A percentile compares a stretch with the other conserved stretches of the same genome.
Conservation (phyloP, 331 rosid species). For the Quercus tomentella region DNA sequence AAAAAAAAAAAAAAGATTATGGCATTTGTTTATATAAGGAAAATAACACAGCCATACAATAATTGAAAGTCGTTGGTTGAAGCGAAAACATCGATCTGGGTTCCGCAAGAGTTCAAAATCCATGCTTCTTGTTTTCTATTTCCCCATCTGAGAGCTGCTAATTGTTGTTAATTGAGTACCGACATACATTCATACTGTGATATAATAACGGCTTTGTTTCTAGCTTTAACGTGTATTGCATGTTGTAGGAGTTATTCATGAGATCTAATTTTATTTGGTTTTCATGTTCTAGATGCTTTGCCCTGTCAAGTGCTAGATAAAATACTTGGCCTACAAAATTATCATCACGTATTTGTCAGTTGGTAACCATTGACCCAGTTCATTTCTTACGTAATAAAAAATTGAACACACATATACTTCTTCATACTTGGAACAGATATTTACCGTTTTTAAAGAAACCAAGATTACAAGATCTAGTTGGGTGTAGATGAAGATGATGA, state of each 20-base stretch:
- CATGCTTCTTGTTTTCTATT: not conserved
- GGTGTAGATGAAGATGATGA: not conserved
- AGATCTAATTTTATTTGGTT: not conserved
- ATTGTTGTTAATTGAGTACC: not conserved
- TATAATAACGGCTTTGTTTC: no score
- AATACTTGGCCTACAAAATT: not conserved
- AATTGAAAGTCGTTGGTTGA: not conserved
- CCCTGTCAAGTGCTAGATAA: not conserved
- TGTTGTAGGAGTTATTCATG: not conserved
- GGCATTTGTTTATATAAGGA: no score
- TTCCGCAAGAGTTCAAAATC: not conserved
- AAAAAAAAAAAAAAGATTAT: no score
- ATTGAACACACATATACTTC: not conserved
- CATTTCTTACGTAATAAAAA: not conserved
- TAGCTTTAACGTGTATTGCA: not conserved
- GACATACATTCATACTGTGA: no score
- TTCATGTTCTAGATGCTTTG: not conserved
- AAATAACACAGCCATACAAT: no score
- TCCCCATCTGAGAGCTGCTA: not conserved
- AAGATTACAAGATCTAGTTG: not conserved
- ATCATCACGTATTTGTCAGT: not conserved
- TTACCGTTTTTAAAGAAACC: not conserved
- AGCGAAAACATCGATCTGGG: not conserved
- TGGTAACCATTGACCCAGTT: not conserved
- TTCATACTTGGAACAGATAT: not conserved